These are phyloP conservation scores for Myotisia sp. DNA, from an alignment of 2,329 filamentous ascomycete species.

Conservation along the genomic window DNA sequence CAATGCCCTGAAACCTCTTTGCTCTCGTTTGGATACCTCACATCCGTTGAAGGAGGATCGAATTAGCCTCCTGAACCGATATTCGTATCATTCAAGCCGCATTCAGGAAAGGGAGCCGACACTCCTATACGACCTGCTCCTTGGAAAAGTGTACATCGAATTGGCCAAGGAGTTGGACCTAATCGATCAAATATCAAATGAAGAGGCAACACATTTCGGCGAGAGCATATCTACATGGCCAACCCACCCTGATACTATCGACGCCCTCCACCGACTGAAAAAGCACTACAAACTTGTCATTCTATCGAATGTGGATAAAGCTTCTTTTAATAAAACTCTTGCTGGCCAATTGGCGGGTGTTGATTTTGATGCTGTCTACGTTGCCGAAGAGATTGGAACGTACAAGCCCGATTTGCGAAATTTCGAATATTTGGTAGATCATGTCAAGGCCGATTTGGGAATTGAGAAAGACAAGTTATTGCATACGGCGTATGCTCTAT, in stretches of 20 bases:
- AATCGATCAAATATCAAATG: not conserved
- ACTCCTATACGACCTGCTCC: conserved; percentile 38
- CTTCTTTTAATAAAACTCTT: conserved; percentile 34
- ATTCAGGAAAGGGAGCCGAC: conserved; percentile 42
- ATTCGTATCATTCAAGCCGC: conserved; percentile 33
- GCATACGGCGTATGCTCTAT: conserved; percentile 53
- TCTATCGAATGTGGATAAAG: conserved; percentile 42
- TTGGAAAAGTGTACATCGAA: conserved; percentile 17
- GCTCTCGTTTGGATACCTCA: conserved; percentile 17
- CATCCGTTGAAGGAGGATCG: conserved; percentile 19
- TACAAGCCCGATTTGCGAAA: conserved; percentile 54
- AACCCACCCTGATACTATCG: conserved; percentile 42
- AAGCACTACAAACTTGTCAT: conserved; percentile 42
- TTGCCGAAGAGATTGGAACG: conserved; percentile 53
- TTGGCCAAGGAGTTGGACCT: conserved; percentile 3
- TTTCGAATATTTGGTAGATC: conserved; percentile 49
- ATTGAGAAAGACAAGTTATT: conserved; percentile 43
- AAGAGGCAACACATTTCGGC: conserved; percentile 35
- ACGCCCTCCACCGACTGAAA: conserved; percentile 35
- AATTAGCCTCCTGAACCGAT: conserved; percentile 28
- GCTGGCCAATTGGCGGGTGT: conserved; percentile 37
- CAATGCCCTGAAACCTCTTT: conserved; percentile 33
- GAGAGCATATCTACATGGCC: conserved; percentile 38
- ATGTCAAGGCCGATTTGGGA: conserved; percentile 40
- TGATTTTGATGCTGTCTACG: conserved; percentile 49